Evolutionary conservation across 495 filamentous ascomycete genomes (phyloP).

Genomic region (Penicillium paxilli): DNA sequence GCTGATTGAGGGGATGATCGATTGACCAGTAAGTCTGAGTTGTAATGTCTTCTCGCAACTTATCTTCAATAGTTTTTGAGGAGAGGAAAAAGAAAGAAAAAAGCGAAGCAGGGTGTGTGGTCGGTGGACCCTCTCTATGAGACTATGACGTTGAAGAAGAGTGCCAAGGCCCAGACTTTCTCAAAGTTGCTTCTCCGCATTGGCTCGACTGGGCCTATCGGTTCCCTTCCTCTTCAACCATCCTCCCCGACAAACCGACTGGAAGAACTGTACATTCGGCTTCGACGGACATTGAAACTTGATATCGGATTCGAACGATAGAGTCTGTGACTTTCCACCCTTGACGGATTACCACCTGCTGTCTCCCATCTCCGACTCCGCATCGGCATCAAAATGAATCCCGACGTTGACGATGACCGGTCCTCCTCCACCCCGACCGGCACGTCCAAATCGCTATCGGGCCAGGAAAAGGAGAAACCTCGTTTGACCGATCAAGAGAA

Average conservation of each 20-base stretch:
- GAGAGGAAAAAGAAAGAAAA: conserved; percentile 4
- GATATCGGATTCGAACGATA: not conserved
- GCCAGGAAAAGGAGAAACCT: conserved; percentile 62
- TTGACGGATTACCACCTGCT: not conserved
- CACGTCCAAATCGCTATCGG: conserved; percentile 50
- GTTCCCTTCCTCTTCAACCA: conserved; percentile 14
- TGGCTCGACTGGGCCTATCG: conserved; percentile 20
- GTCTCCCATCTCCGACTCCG: not conserved
- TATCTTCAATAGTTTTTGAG: not conserved
- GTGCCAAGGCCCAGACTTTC: conserved; percentile 22
- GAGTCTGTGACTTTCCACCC: not conserved
- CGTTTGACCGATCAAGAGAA: conserved; percentile 83
- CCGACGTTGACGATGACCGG: conserved; percentile 37
- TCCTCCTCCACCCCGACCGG: conserved; percentile 57
- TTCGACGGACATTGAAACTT: not conserved
- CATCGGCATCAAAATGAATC: conserved; percentile 27
- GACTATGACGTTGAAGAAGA: conserved; percentile 31
- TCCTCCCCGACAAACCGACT: conserved; percentile 4
- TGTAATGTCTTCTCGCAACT: not conserved
- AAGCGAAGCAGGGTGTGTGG: conserved; percentile 8
- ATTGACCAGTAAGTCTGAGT: not conserved
- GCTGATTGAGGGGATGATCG: not conserved
- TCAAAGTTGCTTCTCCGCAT: conserved; percentile 26
- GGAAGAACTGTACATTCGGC: conserved; percentile 18
- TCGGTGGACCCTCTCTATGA: conserved; percentile 28